Conservation (phyloP, 208 protist genomes). For the Trypanosoma mega region DNA sequence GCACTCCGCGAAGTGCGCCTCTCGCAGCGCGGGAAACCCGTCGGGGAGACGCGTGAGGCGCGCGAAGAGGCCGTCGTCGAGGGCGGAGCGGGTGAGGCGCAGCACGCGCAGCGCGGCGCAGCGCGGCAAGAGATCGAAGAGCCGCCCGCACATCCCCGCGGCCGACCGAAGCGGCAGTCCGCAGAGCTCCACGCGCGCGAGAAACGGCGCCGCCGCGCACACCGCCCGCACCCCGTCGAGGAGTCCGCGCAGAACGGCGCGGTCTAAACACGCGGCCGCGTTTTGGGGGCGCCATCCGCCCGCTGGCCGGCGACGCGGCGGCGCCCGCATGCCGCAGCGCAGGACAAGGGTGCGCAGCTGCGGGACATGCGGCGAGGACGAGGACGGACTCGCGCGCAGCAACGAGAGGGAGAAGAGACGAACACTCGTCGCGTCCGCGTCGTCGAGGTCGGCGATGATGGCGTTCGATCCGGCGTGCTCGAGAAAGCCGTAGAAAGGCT, state of each 20-base stretch:
- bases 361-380: background rate
- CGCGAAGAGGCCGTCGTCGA: constrained; percentile 36
- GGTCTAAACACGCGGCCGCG: constrained; percentile 16
- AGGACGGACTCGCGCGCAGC: background rate
- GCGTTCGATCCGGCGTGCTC: constrained; percentile 32
- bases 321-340: constrained; percentile 5
- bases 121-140: constrained; percentile 39
- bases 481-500: constrained; percentile 46
- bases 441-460: constrained; percentile 50
- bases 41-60: constrained; percentile 3
- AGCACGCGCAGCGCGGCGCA: constrained; percentile 42
- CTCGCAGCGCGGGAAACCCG: constrained; percentile 41
- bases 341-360: constrained; percentile 10
- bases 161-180: constrained; percentile 26
- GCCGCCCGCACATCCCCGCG: constrained; percentile 8
- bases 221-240: constrained; percentile 35
- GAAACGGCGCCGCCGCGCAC: constrained; percentile 24
- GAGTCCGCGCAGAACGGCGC: constrained; percentile 25
- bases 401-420: constrained; percentile 27
- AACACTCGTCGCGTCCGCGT: constrained; percentile 4
- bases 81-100: constrained; percentile 30
- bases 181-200: constrained; percentile 40
- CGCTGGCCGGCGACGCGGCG: constrained; percentile 11
- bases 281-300: too few species aligned
- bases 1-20: constrained; percentile 61